Evolutionary conservation across 306 rosid species (phyloP), one percentile per base, ranked within the genome.

Genomic region (Rosa multiflora): DNA sequence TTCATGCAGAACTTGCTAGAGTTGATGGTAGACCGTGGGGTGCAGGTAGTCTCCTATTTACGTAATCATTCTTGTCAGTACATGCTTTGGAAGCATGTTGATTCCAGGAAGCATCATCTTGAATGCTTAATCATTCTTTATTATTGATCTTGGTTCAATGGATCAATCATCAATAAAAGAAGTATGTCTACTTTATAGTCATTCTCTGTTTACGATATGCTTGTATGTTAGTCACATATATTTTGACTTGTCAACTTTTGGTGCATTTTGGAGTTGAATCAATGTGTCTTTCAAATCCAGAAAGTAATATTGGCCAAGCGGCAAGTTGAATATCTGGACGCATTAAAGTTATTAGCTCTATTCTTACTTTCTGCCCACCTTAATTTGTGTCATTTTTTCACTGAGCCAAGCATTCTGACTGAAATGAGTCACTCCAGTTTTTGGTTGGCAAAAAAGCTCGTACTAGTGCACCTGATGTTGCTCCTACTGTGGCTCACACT

Each of bases 1-100:
- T 93, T 20, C 97, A 92, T 55, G 95, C 97, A 70, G 97, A 93
- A 84, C 88, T 91, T 86, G 80, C 88, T 79, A 80, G 85, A 76
- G 67, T 75, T 79, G 92, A 93, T 61, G 84, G 88, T 63, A 90
- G 97, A 83, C 89, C 81, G 26, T 93, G 97, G 98, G 89, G 91
- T 76, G 90, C 89, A 77, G 97, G 98, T 93, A 91, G 5, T 66
- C 17, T 66, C 43, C 37, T 26, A 26, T 26, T 26, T 26, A 26
- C 29, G 29, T 26, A 26, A 26, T 26, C 29, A 26, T 26, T 26
- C 29, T 26, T 26, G 29, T 26, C 29, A 26, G 29, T 26, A 26
- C 29, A 26, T 26, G 29, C 29, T 26, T 26, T 26, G 29, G 29
- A 26, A 26, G 29, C 29, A 26, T 26, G 29, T 26, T 26, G 29